Evolutionary conservation across 1,284 basidiomycete species (phyloP), one percentile per base, ranked within the genome.

Genomic region (Clitocybe nebularis): DNA sequence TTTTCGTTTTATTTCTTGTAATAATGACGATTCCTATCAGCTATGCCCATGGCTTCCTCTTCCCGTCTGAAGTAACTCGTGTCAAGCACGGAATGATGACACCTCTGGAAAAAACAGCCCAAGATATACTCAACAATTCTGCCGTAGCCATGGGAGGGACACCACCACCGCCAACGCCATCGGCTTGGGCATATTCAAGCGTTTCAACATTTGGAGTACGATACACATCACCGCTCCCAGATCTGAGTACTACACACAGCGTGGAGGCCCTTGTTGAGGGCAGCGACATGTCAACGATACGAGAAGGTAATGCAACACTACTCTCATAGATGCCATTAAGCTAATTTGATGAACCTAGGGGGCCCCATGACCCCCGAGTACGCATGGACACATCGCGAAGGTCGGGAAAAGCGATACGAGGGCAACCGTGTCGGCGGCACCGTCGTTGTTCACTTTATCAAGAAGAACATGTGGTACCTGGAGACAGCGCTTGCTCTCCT

Each of bases 21-120:
- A 32, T 34, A 32, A 21, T 42, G 42, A 39, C 20, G 36, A 22
- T 36, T n/a, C 40, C 23, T 20, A 24, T 26, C 57, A 90, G 82
- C 46, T 97, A 98, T 61, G 84, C 92, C 3, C 95, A 97, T 65
- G 95, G 95, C 1, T 99, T 92, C 70, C 67, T 98, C n/a, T 99
- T 94, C 68, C 95, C 95, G 0, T 90, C 93, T 16, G 85, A 94
- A 60, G 88, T 84, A 19, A 75, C 77, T 36, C 77, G 84, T 32
- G 75, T 93, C 36, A 81, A 75, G 52, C 64, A 64, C 17, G 62
- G 61, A 32, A 68, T 76, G 50, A 53, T 65, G 44, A 63, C 68
- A 5, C 69, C 71, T 45, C 53, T 77, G 26, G 66, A 74, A 42
- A 63, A 65, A 40, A 55, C 52, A 13, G 45, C 55, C 9, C 56